Base-by-base conservation (phyloP, 148 eudicot genomes). In the Vaccinium corymbosum region DNA sequence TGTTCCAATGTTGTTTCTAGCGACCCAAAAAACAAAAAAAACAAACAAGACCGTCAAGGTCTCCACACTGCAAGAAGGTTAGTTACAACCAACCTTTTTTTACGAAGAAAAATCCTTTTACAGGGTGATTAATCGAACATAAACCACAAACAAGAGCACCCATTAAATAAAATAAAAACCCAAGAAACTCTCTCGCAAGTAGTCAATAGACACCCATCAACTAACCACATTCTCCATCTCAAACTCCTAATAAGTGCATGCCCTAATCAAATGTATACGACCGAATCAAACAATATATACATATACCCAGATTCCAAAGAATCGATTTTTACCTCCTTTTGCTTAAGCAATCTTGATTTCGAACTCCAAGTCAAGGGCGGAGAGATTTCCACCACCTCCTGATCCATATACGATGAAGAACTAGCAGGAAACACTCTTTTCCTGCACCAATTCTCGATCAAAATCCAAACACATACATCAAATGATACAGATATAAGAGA, bases 381-480 rank as follows among this genome's bases (percentile, higher is more conserved):
- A 61, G 92, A 78, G 76, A 92, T 92, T 80, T 92, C 94, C 17
- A 90, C 85, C 11, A 92, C 89, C 55, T 92, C 92, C 20, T 89
- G 85, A 32, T 92, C 92, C 57, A 87, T 78, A 53, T 46, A 85
- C 84, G 87, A 66, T 17, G 92, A 83, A 82, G 84, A 80, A 76
- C 86, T 86, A 73, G 86, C 95, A 7, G 86, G 61, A 78, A 89
- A 90, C 81, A 85, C 85, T 59, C 92, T 84, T 57, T 87, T 91
- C 90, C 92, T 92, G 77, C 75, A 87, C 25, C 76, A 70, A 79
- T 57, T 46, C 0, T 12, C 83, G 62, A 83, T 48, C 32, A 19
- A 79, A 79, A 87, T 70, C 80, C 52, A 42, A 7, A 75, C 42
- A 66, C 16, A 61, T 4, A 49, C 17, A 48, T 50, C 71, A 25